Percentiles rank a stretch among this genome's conserved stretches.
Evolutionary conservation across 306 rosid genomes (phyloP).

Genomic region (Urtica urens): DNA sequence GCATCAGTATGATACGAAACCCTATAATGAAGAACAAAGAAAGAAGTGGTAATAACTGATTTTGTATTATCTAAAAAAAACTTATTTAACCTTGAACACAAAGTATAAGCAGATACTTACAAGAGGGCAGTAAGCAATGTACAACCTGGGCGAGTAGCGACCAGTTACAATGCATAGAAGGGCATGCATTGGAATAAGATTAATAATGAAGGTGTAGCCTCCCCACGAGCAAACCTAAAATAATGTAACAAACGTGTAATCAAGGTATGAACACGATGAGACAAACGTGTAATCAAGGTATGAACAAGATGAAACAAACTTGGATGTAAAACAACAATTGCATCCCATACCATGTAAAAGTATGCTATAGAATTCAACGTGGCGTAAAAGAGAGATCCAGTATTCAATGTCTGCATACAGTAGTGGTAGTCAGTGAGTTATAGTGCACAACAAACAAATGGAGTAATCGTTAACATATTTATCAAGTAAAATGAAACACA

Average conservation of each 20-base stretch:
- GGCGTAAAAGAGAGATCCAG: slow-evolving; percentile 97
- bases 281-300: slow-evolving; percentile 11
- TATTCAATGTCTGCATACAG: slow-evolving; percentile 72
- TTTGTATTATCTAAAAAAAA: not conserved
- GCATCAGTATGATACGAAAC: not conserved
- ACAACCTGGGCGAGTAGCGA: slow-evolving; percentile 86
- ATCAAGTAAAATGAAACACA: not conserved
- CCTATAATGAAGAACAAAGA: slow-evolving; percentile 1
- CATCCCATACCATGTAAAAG: slow-evolving; percentile 98
- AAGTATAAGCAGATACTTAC: slow-evolving; percentile 42
- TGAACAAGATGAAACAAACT: slow-evolving; percentile 12
- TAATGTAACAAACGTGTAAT: slow-evolving; percentile 16
- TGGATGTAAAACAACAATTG: too few relatives aligned
- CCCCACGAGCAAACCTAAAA: slow-evolving; percentile 99
- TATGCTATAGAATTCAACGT: slow-evolving; percentile 88
- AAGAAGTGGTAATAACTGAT: not conserved
- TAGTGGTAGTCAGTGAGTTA: slow-evolving; percentile 31
- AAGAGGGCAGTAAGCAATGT: slow-evolving; percentile 93
- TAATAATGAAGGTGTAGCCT: slow-evolving; percentile 97
- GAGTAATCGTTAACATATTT: slow-evolving; percentile 7
- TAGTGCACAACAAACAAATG: slow-evolving; percentile 18
- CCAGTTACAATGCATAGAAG: slow-evolving; percentile 94
- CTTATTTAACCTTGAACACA: not conserved
- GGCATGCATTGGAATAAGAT: slow-evolving; percentile 97
- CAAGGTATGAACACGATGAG: slow-evolving; percentile 6